A percentile compares a stretch with the other conserved stretches of the same genome.
Evolutionary conservation across 2,329 filamentous ascomycete species (phyloP).

Genomic region (Periconia sp.): DNA sequence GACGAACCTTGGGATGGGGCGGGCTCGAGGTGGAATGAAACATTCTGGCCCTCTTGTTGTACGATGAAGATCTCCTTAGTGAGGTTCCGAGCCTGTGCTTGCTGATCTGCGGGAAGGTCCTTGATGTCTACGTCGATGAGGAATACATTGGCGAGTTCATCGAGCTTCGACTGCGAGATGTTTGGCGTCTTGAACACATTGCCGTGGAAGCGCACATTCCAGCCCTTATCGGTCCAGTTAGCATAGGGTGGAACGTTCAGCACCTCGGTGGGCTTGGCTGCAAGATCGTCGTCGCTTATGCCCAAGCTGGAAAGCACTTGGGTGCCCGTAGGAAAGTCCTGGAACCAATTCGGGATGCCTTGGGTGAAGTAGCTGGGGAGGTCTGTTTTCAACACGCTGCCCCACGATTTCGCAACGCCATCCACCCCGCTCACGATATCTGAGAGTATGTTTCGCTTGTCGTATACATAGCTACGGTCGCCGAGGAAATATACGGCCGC

Average conservation of each 20-base stretch:
- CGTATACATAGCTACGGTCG: conserved; percentile 34
- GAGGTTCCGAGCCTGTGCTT: conserved; percentile 73
- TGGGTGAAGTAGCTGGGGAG: conserved; percentile 46
- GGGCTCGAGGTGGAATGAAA: conserved; percentile 68
- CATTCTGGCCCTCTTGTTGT: conserved; percentile 69
- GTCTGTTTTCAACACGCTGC: conserved; percentile 36
- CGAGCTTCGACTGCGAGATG: conserved; percentile 67
- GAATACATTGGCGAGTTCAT: conserved; percentile 73
- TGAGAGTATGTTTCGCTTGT: conserved; percentile 39
- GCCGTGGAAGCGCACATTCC: conserved; percentile 78
- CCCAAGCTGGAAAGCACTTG: conserved; percentile 67
- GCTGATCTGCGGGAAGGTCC: conserved; percentile 63
- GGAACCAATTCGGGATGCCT: conserved; percentile 69
- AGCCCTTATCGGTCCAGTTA: conserved; percentile 80
- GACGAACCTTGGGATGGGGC: conserved; percentile 62
- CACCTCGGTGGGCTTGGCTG: conserved; percentile 70
- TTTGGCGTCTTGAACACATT: conserved; percentile 83
- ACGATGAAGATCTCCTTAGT: conserved; percentile 77
- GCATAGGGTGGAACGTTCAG: conserved; percentile 70
- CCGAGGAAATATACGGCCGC: conserved; percentile 41
- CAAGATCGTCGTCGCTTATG: conserved; percentile 64
- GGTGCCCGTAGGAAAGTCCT: conserved; percentile 66
- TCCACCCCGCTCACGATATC: conserved; percentile 41
- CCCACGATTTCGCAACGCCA: conserved; percentile 36
- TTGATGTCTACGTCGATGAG: conserved; percentile 69